Evolutionary conservation across 2,329 filamentous ascomycete species (phyloP).

Genomic region (Geosmithia flava): DNA sequence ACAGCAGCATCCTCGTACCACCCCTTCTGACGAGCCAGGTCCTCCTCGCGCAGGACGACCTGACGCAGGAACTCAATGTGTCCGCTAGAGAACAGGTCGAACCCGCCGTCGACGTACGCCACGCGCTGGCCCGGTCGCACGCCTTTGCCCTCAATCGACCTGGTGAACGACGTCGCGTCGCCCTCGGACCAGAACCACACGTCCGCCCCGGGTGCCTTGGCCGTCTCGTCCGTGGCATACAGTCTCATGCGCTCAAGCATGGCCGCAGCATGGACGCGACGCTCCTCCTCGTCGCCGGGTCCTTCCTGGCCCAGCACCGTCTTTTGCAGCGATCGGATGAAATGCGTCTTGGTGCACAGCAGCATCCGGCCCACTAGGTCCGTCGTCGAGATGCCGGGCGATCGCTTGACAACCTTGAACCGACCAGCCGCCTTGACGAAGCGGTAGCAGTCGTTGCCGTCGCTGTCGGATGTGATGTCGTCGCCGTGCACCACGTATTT

Average conservation of each 20-base stretch:
- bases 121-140: slow-evolving; percentile 70
- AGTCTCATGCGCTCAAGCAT: slow-evolving; percentile 70
- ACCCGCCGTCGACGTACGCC: slow-evolving; percentile 92
- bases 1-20: slow-evolving; percentile 62
- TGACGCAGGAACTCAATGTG: slow-evolving; percentile 88
- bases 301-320: slow-evolving; percentile 62
- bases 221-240: slow-evolving; percentile 80
- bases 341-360: slow-evolving; percentile 87
- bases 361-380: slow-evolving; percentile 98
- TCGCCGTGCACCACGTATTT: slow-evolving; percentile 93
- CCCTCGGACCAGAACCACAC: slow-evolving; percentile 69
- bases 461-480: slow-evolving; percentile 90
- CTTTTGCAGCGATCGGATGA: slow-evolving; percentile 68
- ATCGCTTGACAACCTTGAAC: slow-evolving; percentile 95
- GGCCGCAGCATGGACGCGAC: slow-evolving; percentile 45
- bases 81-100: slow-evolving; percentile 91
- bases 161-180: slow-evolving; percentile 46
- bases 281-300: slow-evolving; percentile 55
- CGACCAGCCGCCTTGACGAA: slow-evolving; percentile 89
- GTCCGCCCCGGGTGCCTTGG: slow-evolving; percentile 63
- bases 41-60: slow-evolving; percentile 63
- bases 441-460: slow-evolving; percentile 92
- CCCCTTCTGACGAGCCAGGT: slow-evolving; percentile 50
- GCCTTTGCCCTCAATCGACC: slow-evolving; percentile 57
- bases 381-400: slow-evolving; percentile 91